Evolutionary conservation across 2,329 filamentous ascomycete species (phyloP).

Genomic region (Fusarium avenaceum): DNA sequence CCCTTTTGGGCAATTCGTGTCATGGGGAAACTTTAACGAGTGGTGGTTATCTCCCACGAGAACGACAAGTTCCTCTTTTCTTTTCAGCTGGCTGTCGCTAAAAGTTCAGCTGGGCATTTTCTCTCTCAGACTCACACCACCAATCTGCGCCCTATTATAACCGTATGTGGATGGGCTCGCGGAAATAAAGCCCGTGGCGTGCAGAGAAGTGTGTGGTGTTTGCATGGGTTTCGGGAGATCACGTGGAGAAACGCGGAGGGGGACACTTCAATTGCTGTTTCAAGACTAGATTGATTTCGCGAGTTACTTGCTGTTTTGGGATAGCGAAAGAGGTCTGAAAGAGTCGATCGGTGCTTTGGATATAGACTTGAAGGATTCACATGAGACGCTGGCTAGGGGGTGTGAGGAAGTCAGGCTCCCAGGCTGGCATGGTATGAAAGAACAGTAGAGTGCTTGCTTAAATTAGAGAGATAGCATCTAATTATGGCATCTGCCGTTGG

Average conservation of each 20-base stretch:
- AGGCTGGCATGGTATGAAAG: background rate
- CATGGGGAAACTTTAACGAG: background rate
- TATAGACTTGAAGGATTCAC: conserved; percentile 3
- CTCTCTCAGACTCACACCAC: background rate
- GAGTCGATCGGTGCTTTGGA: background rate
- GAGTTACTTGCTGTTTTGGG: conserved; percentile 16
- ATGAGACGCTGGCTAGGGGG: conserved; percentile 8
- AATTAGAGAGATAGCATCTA: too few relatives aligned
- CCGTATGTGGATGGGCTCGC: background rate
- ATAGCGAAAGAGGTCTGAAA: background rate
- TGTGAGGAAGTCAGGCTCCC: too few relatives aligned
- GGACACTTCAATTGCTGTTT: background rate
- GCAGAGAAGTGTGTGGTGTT: background rate
- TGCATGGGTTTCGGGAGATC: background rate
- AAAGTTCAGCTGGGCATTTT: conserved; percentile 27
- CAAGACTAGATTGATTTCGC: background rate
- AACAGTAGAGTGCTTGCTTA: too few relatives aligned
- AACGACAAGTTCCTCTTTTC: background rate
- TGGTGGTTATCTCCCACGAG: too few relatives aligned
- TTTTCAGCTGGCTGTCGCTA: conserved; percentile 37
- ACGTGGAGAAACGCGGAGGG: conserved; percentile 2
- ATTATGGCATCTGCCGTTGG: too few relatives aligned
- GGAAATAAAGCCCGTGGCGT: background rate
- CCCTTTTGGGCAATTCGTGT: conserved; percentile 43
- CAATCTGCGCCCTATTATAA: background rate